Evolutionary conservation across 192 early-diverging fungal species (phyloP), one percentile per base, ranked within the genome.

Genomic region (Phycomyces nitens): DNA sequence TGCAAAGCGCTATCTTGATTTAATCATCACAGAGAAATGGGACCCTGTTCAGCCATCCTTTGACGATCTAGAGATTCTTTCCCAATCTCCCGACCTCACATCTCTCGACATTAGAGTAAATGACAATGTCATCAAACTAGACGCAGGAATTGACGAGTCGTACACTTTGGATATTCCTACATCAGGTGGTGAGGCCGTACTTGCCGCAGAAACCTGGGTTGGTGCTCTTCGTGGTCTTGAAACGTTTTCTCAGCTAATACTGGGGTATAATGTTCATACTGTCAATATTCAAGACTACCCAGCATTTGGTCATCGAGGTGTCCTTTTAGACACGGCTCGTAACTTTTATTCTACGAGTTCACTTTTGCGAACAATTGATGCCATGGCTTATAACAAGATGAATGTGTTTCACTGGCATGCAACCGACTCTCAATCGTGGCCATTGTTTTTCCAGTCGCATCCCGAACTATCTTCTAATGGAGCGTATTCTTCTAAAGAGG

Each of bases 361-460:
- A 18, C 69, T 89, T 39, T 57, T 77, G 70, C 75, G 81, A 29
- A 84, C 83, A 26, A 79, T 88, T 16, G 86, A 90, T 55, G 86
- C 84, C 50, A 82, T 90, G 75, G 73, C 85, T 51, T 87, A 80
- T 66, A 84, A 80, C 74, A 88, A 91, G 80, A 65, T 88, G 60
- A 91, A 91, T 52, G 84, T 88, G 18, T 73, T 90, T 70, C 88
- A 90, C 73, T 90, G 86, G 86, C 88, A 90, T 66, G 75, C 86
- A n/a, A 79, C 80, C 0, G 89, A 88, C 53, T 59, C 82, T 42
- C 84, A 86, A 56, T 83, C 86, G 11, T 91, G 86, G 86, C 89
- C 89, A 16, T 50, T 91, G 11, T 72, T 83, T 67, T 80, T 84
- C 56, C 76, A 78, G 59, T 74, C 70, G 20, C 65, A 81, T 65